Evolutionary conservation across 1,139 yeast genomes (phyloP).

Genomic region (Magnusiomyces magnusii): DNA sequence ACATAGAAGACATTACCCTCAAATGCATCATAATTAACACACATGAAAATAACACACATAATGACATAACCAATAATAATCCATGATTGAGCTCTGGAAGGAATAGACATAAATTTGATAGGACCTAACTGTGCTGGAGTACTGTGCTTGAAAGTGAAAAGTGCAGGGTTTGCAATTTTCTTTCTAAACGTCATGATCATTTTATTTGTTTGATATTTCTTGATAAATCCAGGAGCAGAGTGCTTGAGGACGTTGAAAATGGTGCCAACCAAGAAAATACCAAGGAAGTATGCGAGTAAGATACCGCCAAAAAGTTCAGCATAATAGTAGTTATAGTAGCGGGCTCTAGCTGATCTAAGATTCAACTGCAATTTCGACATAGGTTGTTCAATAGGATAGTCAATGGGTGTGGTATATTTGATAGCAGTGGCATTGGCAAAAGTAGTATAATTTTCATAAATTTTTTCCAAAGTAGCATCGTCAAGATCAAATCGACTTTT

Average conservation of each 20-base stretch:
- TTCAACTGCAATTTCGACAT: background rate
- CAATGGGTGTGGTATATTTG: background rate
- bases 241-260: slow-evolving; percentile 18
- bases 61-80: slow-evolving; percentile 19
- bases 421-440: background rate
- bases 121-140: slow-evolving; percentile 21
- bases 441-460: background rate
- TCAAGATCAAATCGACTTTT: background rate
- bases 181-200: background rate
- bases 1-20: slow-evolving; percentile 6
- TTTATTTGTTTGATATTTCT: background rate
- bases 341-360: background rate
- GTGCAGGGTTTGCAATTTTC: slow-evolving; percentile 11
- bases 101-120: slow-evolving; percentile 18
- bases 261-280: slow-evolving; percentile 20
- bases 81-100: slow-evolving; percentile 22
- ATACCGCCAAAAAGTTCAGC: slow-evolving; percentile 16
- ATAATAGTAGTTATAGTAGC: background rate
- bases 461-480: background rate
- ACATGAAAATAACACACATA: slow-evolving; percentile 16
- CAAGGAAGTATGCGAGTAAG: slow-evolving; percentile 24
- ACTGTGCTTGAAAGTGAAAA: slow-evolving; percentile 11
- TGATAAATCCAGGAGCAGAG: slow-evolving; percentile 3
- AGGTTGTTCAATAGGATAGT: background rate
- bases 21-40: slow-evolving; percentile 11